Evolutionary conservation across 2,329 filamentous ascomycete species (phyloP), one percentile per base, ranked within the genome.

Genomic region (Epicoccum nigrum): DNA sequence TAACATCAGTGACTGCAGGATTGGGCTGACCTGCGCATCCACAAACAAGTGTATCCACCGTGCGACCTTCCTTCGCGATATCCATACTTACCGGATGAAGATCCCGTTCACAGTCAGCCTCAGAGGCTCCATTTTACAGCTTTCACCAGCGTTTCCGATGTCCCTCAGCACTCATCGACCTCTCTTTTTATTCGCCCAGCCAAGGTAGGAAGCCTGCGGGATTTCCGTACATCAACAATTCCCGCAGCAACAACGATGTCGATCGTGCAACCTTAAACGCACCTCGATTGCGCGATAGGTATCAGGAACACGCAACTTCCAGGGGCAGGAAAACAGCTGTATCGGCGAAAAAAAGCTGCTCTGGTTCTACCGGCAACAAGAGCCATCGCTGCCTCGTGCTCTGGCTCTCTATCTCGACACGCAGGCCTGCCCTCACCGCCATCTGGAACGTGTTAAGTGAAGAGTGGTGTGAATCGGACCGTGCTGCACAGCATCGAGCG

Each of bases 191-290:
- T 9, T 25, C 23, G 9, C 6, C 9, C 23, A 25, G 23, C 23
- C 13, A 19, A 31, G 7, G 8, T 12, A 16, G 25, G 7, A 32
- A 23, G 31, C 40, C 35, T 53, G 41, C 42, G 41, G 32, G 37
- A 48, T 46, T 46, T 49, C 25, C 39, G 34, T 15, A 9, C 32
- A 31, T n/a, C 28, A 30, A 39, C 38, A 30, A 46, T 47, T 45
- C 34, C 35, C 44, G 17, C 35, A 11, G 45, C 49, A n/a, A n/a
- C 45, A 46, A 34, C 28, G 35, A 37, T 41, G 52, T 45, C 46
- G 47, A 51, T 56, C 54, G 39, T 33, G 30, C 46, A 54, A 54
- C 47, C 50, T 42, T 54, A 56, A 54, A 46, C 39, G 41, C 37
- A 54, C 56, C 45, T 50, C 51, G 28, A 38, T 48, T 44, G 38